phyloP scores from a whole-genome alignment of 768 basidiomycete species.

The Russula griseocarnosa region DNA sequence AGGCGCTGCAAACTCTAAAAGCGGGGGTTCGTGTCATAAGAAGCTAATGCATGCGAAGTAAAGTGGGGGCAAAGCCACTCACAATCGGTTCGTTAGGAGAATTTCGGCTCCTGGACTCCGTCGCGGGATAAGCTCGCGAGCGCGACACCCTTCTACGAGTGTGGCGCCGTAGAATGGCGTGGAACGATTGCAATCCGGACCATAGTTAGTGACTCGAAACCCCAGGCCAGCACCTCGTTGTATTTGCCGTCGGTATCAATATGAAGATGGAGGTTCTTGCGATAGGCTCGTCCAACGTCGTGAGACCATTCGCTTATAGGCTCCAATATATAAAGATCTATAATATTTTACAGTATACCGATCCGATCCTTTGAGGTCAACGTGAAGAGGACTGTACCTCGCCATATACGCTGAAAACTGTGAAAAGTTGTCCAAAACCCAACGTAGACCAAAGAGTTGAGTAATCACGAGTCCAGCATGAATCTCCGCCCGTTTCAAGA shows the following conservation, averaged over 20 bases:
- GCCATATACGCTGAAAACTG: too few species aligned
- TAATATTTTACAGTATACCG: too few species aligned
- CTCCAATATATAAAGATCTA: too few species aligned
- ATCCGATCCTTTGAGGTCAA: too few species aligned
- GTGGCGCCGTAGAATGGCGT: too few species aligned
- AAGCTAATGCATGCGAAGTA: too few species aligned
- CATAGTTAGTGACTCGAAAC: slow-evolving; percentile 1
- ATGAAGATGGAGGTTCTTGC: too few species aligned
- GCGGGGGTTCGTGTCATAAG: neutral
- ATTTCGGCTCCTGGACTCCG: neutral
- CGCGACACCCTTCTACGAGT: too few species aligned
- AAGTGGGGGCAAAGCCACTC: neutral
- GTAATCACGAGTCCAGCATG: slow-evolving; percentile 3
- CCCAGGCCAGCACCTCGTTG: neutral
- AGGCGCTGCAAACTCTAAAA: neutral
- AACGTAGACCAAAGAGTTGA: slow-evolving; percentile 11
- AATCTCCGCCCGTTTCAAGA: slow-evolving; percentile 5
- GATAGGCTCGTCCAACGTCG: too few species aligned
- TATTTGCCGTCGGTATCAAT: neutral
- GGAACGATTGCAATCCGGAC: neutral
- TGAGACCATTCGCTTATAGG: too few species aligned
- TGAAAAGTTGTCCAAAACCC: neutral
- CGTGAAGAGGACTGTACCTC: too few species aligned
- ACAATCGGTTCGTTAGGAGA: neutral
- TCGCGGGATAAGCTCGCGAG: neutral